Evolutionary conservation across 805 yeast species (phyloP), one percentile per base, ranked within the genome.

Genomic region (Teunomyces pallodes): DNA sequence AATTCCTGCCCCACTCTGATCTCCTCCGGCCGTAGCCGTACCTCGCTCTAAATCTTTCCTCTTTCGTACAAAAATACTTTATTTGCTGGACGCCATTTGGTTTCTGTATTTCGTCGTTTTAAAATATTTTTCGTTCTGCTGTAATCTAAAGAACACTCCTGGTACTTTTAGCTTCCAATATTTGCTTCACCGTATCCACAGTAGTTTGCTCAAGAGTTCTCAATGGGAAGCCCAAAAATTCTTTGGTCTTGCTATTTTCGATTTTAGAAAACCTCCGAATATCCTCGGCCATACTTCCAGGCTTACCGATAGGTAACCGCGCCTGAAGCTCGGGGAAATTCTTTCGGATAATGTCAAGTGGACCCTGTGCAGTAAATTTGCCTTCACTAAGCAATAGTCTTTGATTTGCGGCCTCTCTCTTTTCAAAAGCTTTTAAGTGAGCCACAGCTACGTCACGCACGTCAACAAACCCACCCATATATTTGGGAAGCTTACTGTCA

Each of bases 391-490:
- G 46, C 24, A 53, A 45, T 10, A 62, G 52, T 16, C 59, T 43
- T 35, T 48, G 27, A 13, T 47, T 45, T 12, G 16, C 28, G n/a
- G 49, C 42, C 31, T 55, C 56, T 5, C 58, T 57, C 33, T 57
- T 58, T 50, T 67, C 72, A 51, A 73, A 60, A 3, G 76, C 77
- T 29, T 61, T 54, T n/a, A 75, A 48, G 56, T 76, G 81, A 14
- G 77, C 71, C 40, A 52, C 53, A 9, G 80, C 80, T 20, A 76
- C 80, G 47, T 76, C 80, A 59, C 80, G 67, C 8, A 76, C 80
- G 59, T 71, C 81, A 45, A 60, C 61, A 58, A 61, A 69, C 28
- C 60, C 65, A 31, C 64, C 72, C 30, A 29, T 48, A 46, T 43
- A 2, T 46, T 42, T 4, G 48, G 50, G 54, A 49, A 62, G 13